phyloP scores from a whole-genome alignment of 192 early-diverging fungal genomes.

The Entomortierella beljakovae region DNA sequence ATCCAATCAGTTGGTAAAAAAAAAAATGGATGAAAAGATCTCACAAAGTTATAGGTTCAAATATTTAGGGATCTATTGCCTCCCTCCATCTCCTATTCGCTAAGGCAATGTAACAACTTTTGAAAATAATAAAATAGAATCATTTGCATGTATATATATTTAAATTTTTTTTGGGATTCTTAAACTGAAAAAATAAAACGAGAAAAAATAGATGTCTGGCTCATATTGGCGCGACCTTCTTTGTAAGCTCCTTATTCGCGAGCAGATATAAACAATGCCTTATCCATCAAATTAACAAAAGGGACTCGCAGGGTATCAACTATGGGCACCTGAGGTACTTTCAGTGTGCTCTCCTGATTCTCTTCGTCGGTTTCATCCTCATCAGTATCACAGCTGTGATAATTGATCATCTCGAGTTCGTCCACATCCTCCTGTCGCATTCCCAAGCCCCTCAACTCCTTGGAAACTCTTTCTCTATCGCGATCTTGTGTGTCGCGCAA shows the following conservation, averaged over 20 bases:
- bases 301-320: constrained; percentile 26
- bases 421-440: constrained; percentile 55
- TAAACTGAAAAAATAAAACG: too few species aligned
- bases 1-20: too few species aligned
- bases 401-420: constrained; percentile 58
- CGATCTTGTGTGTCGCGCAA: not conserved
- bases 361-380: constrained; percentile 19
- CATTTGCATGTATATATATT: too few species aligned
- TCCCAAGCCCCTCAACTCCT: constrained; percentile 36
- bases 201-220: too few species aligned
- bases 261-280: constrained; percentile 36
- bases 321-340: constrained; percentile 31
- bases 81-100: too few species aligned
- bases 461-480: constrained; percentile 13
- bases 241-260: constrained; percentile 20
- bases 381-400: constrained; percentile 9
- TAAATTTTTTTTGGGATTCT: too few species aligned
- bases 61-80: too few species aligned
- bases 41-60: too few species aligned
- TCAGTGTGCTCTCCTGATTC: constrained; percentile 11
- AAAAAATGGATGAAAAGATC: too few species aligned
- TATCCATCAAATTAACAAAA: constrained; percentile 30
- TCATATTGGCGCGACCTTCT: too few species aligned
- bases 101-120: too few species aligned
- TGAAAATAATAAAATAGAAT: too few species aligned